Evolutionary conservation across 2,329 filamentous ascomycete species (phyloP).

Genomic region (Clonostachys sp.): DNA sequence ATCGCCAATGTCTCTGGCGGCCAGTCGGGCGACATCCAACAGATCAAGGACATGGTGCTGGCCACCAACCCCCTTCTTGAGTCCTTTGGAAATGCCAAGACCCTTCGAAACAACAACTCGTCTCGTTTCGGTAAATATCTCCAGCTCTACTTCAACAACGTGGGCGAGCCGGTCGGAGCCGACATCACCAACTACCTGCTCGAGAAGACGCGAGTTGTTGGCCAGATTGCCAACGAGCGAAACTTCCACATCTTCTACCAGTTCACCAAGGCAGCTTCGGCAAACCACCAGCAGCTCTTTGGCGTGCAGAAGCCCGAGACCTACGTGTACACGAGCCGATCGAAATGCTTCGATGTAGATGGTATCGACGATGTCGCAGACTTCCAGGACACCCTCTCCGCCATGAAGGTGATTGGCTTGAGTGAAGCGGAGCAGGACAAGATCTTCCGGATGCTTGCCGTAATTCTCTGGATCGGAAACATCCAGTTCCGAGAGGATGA

Average conservation of each 20-base stretch:
- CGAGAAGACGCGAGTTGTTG: slow-evolving; percentile 91
- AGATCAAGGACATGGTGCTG: slow-evolving; percentile 99
- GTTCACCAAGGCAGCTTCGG: slow-evolving; percentile 91
- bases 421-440: slow-evolving; percentile 86
- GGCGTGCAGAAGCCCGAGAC: slow-evolving; percentile 89
- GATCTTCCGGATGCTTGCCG: slow-evolving; percentile 91
- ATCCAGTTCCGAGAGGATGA: slow-evolving; percentile 89
- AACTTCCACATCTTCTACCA: slow-evolving; percentile 99
- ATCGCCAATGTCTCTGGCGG: slow-evolving; percentile 95
- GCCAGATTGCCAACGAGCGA: slow-evolving; percentile 90
- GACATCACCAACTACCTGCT: slow-evolving; percentile 98
- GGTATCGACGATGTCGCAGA: slow-evolving; percentile 91
- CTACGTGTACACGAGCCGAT: slow-evolving; percentile 89
- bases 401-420: slow-evolving; percentile 92
- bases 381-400: slow-evolving; percentile 83
- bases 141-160: slow-evolving; percentile 89
- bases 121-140: slow-evolving; percentile 98
- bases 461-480: slow-evolving; percentile 92
- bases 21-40: slow-evolving; percentile 78
- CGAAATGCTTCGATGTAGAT: slow-evolving; percentile 90
- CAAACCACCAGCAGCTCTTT: slow-evolving; percentile 79
- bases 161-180: slow-evolving; percentile 89
- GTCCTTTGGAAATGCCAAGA: slow-evolving; percentile 98
- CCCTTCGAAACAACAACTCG: slow-evolving; percentile 96
- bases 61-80: slow-evolving; percentile 96